Evolutionary conservation across 1,139 yeast species (phyloP).

Genomic region (Pneumocystis murina): DNA sequence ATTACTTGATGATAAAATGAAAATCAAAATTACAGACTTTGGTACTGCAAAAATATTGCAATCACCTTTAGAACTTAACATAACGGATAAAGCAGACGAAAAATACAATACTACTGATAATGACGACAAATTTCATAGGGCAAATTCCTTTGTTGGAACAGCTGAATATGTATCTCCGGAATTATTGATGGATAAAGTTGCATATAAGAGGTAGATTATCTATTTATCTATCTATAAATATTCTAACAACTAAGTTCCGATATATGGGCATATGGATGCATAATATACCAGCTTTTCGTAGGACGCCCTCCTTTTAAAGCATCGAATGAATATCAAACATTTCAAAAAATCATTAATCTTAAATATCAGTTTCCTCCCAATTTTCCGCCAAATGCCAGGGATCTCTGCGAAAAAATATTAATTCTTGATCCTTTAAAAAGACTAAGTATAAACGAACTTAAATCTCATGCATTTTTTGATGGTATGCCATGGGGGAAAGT

Average conservation of each 20-base stretch:
- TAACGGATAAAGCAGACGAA: conserved; percentile 30
- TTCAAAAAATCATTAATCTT: conserved; percentile 75
- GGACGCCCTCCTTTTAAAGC: conserved; percentile 96
- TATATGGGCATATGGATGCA: conserved; percentile 94
- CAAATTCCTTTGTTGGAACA: conserved; percentile 79
- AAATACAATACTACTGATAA: conserved; percentile 23
- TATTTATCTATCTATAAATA: background rate
- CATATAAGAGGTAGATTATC: conserved; percentile 41
- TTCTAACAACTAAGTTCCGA: conserved; percentile 38
- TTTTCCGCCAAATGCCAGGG: conserved; percentile 55
- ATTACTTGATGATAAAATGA: conserved; percentile 62
- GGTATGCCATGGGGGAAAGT: conserved; percentile 42
- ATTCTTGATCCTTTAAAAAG: conserved; percentile 53
- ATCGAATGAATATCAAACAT: conserved; percentile 82
- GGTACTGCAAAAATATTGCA: conserved; percentile 84
- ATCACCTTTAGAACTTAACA: conserved; percentile 20
- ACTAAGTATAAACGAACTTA: conserved; percentile 47
- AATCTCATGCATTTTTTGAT: conserved; percentile 60
- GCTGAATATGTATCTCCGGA: conserved; percentile 90
- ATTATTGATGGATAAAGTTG: conserved; percentile 60
- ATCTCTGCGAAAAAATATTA: conserved; percentile 54
- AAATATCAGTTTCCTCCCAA: conserved; percentile 74
- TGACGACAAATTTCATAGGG: conserved; percentile 36
- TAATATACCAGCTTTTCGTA: conserved; percentile 79
- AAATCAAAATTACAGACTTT: conserved; percentile 86